Base-by-base conservation (phyloP, 352 stramenopile genomes). In the Aphanomyces stellatus region DNA sequence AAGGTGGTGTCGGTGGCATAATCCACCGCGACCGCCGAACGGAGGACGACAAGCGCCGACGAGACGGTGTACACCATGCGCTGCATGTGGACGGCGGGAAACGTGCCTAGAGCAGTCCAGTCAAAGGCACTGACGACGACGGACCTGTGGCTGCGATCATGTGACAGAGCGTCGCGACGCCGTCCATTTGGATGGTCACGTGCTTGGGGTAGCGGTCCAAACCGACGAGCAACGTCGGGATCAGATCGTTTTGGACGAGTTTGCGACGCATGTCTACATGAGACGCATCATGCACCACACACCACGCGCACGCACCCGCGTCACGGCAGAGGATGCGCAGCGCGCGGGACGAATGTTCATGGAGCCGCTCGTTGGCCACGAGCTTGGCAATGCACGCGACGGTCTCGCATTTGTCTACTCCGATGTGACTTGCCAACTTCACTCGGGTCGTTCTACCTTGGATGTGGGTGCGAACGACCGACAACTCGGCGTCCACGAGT, bases 321-420 rank as follows among this genome's bases (percentile, higher is more conserved):
- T n/a, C n/a, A n/a, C n/a, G n/a, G n/a, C n/a, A n/a, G n/a, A n/a
- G n/a, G n/a, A 43, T 17, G 37, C 37, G 7, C 11, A 67, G 33
- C 10, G 60, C 60, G 7, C n/a, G 19, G 25, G 24, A 67, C 27
- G 41, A 59, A 13, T 51, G 46, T 59, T 67, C 41, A 19, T 42
- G 40, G 28, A 67, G 49, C n/a, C 13, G 24, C 34, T 67, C 60
- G 10, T 43, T 37, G 11, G 7, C 10, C 8, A 15, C 8, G 11
- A 67, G 27, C 17, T 43, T 11, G 2, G 41, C 7, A 1, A 67
- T 57, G 22, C 28, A 56, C 17, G 48, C 48, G 19, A 67, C 8
- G 8, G 60, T 19, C 35, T 67, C 60, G 46, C 28, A 67, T 25
- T 67, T 67, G 48, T 67, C 60, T 67, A 67, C 49, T 8, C 11